phyloP scores from a whole-genome alignment of 495 filamentous ascomycete genomes.

The Bombardia bombarda region DNA sequence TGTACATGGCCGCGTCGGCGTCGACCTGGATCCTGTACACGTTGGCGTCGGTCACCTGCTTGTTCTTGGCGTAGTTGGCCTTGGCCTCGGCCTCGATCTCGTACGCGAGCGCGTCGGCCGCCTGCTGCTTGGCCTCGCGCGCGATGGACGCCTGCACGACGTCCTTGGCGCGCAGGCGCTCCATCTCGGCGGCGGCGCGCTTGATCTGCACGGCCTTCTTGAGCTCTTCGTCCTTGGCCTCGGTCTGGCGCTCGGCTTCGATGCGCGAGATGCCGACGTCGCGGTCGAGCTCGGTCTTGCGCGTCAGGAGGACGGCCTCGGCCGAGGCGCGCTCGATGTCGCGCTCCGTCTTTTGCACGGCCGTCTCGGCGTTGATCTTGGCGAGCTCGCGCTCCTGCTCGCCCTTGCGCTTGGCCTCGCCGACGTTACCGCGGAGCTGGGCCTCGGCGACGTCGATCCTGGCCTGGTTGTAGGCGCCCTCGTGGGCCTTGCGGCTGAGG shows the following conservation, averaged over 20 bases:
- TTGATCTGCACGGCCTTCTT: constrained; percentile 66
- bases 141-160: constrained; percentile 70
- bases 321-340: constrained; percentile 71
- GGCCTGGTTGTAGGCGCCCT: constrained; percentile 71
- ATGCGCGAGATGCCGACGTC: constrained; percentile 68
- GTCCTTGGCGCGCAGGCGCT: constrained; percentile 64
- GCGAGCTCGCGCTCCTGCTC: constrained; percentile 71
- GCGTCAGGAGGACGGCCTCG: constrained; percentile 61
- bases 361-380: constrained; percentile 74
- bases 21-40: constrained; percentile 32
- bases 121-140: constrained; percentile 64
- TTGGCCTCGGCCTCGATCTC: constrained; percentile 48
- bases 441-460: constrained; percentile 57
- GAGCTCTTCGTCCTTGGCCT: constrained; percentile 66
- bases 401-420: constrained; percentile 69
- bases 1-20: constrained; percentile 39
- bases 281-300: constrained; percentile 60
- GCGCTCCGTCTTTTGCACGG: constrained; percentile 73
- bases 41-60: constrained; percentile 48
- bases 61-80: constrained; percentile 50
- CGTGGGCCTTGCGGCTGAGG: constrained; percentile 71
- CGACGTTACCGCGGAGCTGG: constrained; percentile 67
- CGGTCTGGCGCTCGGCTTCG: constrained; percentile 57
- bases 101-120: constrained; percentile 59
- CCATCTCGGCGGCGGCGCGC: constrained; percentile 69